Evolutionary conservation across 306 rosid genomes (phyloP), one percentile per base, ranked within the genome.

Genomic region (Vigna trinervia): DNA sequence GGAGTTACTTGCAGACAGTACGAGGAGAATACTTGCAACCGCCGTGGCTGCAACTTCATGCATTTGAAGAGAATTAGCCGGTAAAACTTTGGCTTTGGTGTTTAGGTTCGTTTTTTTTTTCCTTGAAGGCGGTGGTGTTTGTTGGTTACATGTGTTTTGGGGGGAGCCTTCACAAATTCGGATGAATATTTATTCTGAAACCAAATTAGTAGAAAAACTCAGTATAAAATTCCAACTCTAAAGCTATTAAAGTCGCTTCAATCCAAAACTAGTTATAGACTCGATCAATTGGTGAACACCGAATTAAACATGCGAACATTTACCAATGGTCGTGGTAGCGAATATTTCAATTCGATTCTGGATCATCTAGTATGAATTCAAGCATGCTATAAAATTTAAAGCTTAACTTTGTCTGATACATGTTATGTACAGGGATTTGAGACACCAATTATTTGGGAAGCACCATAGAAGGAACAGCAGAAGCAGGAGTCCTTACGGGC

Each of bases 1-100:
- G 96, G 85, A 85, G 93, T 91, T 48, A 88, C 96, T 51, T 90
- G 96, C 64, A 87, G 96, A 84, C 96, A 88, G 77, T 86, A 90
- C 12, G 96, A 86, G 77, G 96, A 90, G 78, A 86, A 88, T 74
- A 85, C 87, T 26, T 90, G 96, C 82, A 90, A 90, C 78, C 91
- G 88, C n/a, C 90, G 94, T 76, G 90, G 92, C 57, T 87, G 94
- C 72, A 89, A 89, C 64, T 90, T 90, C 76, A 90, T 90, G 92
- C 95, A 88, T 70, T 79, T 90, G 85, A 90, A 90, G 69, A 90
- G 84, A 75, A 90, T 90, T 54, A 66, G 93, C 78, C 80, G 93
- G 93, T 90, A 64, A 32, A 26, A 0, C 53, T 50, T 26, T 57
- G 11, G 19, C 7, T 9, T 15, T 30, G 23, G 8, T 23, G 6